Evolutionary conservation across 192 early-diverging fungal genomes (phyloP).

Genomic region (Coemansia asiatica): DNA sequence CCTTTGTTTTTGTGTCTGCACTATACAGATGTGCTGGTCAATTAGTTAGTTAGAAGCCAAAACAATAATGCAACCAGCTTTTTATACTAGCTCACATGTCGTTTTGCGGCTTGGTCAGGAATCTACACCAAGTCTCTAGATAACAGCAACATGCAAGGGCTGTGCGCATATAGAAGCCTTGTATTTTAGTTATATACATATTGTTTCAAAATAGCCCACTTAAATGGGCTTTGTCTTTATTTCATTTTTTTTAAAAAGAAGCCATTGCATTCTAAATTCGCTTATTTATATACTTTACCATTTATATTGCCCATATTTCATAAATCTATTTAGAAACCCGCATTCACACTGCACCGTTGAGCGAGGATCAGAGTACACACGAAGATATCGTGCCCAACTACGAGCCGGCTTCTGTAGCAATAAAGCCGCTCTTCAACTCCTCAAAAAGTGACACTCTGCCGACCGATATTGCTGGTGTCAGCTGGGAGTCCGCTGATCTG

Average conservation of each 20-base stretch:
- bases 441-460: conserved; percentile 5
- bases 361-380: not conserved
- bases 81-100: not conserved
- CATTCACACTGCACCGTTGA: not conserved
- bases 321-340: not conserved
- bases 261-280: not conserved
- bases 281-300: not conserved
- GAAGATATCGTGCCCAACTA: not conserved
- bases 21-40: not conserved
- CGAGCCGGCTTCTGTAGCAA: not conserved
- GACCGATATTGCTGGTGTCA: not conserved
- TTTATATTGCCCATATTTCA: not conserved
- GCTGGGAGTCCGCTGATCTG: conserved; percentile 5
- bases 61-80: not conserved
- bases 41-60: not conserved
- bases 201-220: not conserved
- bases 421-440: not conserved
- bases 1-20: not conserved
- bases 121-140: not conserved
- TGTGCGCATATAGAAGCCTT: not conserved
- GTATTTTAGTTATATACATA: not conserved
- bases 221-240: not conserved
- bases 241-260: no score
- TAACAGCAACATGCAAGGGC: not conserved
- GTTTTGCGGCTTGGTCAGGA: not conserved